Percentiles rank a stretch among this genome's conserved stretches.
These are phyloP conservation scores for Phaeophleospora eucalypticola DNA, from an alignment of 2,329 filamentous ascomycete species.

Conservation along the genomic window DNA sequence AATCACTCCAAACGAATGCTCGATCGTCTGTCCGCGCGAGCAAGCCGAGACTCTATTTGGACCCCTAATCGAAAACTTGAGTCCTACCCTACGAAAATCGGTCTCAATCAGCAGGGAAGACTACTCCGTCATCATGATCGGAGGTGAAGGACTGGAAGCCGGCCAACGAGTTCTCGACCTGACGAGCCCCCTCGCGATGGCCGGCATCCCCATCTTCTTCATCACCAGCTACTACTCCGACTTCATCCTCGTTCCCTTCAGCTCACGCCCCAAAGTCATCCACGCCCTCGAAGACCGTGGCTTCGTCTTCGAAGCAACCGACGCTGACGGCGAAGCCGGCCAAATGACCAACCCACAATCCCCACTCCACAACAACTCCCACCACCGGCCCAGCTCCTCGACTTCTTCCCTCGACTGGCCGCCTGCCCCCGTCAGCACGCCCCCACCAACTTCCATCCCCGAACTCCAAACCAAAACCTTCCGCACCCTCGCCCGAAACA, in stretches of 20 bases:
- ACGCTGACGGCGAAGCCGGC: slow-evolving; percentile 45
- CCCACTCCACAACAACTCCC: slow-evolving; percentile 59
- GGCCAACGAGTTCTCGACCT: slow-evolving; percentile 87
- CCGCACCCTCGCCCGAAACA: slow-evolving; percentile 69
- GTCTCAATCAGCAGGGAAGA: slow-evolving; percentile 77
- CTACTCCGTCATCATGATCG: slow-evolving; percentile 85
- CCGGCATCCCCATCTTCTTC: slow-evolving; percentile 95
- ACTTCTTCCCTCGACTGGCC: slow-evolving; percentile 39
- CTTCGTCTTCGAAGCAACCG: slow-evolving; percentile 73
- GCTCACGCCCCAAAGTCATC: slow-evolving; percentile 69
- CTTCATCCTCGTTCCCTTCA: slow-evolving; percentile 84
- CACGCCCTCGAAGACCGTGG: slow-evolving; percentile 72
- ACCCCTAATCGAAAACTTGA: slow-evolving; percentile 63
- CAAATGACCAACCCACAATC: slow-evolving; percentile 45
- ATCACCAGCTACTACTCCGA: slow-evolving; percentile 98
- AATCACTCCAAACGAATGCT: slow-evolving; percentile 87
- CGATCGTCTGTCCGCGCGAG: slow-evolving; percentile 76
- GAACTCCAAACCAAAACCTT: slow-evolving; percentile 85
- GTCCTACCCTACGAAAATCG: slow-evolving; percentile 38
- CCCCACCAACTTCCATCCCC: slow-evolving; percentile 70
- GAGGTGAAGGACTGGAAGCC: slow-evolving; percentile 83
- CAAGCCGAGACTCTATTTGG: slow-evolving; percentile 72
- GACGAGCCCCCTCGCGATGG: slow-evolving; percentile 83
- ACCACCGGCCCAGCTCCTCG: slow-evolving; percentile 45
- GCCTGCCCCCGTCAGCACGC: slow-evolving; percentile 57